Base-by-base conservation (phyloP, 83 land plant genomes). In the Isoetes engelmannii region DNA sequence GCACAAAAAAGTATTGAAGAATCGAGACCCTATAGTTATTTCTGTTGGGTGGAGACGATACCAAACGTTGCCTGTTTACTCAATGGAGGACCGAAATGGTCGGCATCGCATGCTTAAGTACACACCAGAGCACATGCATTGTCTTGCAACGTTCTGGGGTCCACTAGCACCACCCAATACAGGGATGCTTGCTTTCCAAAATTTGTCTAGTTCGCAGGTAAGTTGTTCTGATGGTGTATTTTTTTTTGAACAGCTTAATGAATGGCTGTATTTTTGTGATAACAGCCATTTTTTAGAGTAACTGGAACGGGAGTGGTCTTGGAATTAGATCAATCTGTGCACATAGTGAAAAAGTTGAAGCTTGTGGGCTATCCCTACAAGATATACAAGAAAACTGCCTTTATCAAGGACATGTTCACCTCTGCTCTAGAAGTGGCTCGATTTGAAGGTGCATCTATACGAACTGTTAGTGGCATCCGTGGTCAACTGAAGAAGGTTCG, bases 41-140 rank as follows among this genome's bases (percentile, higher is more conserved):
- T 95, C 99, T 5, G 77, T 92, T 57, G 99, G 99, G 10, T 95
- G 99, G 99, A 79, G 99, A 47, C 82, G 99, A 17, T 95, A 84
- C 74, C 97, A 95, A 71, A 95, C 95, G 9, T 60, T 76, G 15
- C 99, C 99, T 48, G 81, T 95, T 8, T 95, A 92, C 80, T 83
- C 94, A 53, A 84, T 81, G 28, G 97, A 95, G 73, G 99, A 95
- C 62, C 74, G 73, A 0, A 92, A 91, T 79, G 89, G 91, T 6
- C 88, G 97, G 6, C 81, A 84, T 70, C 87, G 99, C 21, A 92
- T 92, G 97, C 95, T 92, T 6, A 95, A 95, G 69, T 95, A 95
- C 69, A 95, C 99, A 21, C 94, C 89, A 8, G 99, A 95, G 73
- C 99, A 95, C 79, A 92, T 92, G 99, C 95, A 92, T 72, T 95